Conservation (phyloP, 1,284 basidiomycete genomes). For the Neolentinus lepideus region DNA sequence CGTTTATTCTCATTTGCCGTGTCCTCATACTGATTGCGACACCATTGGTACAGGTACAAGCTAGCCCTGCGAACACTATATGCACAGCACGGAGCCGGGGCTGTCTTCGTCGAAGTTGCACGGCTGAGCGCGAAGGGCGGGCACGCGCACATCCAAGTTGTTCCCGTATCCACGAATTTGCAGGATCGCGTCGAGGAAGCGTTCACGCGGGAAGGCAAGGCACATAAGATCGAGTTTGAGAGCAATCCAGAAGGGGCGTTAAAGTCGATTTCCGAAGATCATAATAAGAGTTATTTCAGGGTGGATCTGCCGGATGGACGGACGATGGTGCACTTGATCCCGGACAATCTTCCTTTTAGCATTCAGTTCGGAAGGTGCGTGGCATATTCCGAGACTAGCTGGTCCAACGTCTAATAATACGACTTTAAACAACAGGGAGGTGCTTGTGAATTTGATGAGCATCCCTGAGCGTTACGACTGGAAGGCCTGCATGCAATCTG, state of each 20-base stretch:
- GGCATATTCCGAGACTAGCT: slow-evolving; percentile 8
- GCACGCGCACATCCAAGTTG: slow-evolving; percentile 86
- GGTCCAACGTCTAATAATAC: too few relatives aligned
- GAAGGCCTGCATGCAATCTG: slow-evolving; percentile 78
- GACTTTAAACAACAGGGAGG: too few relatives aligned
- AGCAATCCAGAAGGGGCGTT: slow-evolving; percentile 60
- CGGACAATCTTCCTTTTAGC: slow-evolving; percentile 71
- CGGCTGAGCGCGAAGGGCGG: slow-evolving; percentile 81
- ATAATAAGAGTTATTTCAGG: slow-evolving; percentile 74
- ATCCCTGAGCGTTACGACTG: slow-evolving; percentile 80
- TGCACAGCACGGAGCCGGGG: slow-evolving; percentile 57
- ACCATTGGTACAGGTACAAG: slow-evolving; percentile 57
- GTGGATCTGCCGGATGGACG: slow-evolving; percentile 86
- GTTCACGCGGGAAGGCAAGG: slow-evolving; percentile 63
- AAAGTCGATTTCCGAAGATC: slow-evolving; percentile 37
- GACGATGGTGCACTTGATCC: slow-evolving; percentile 80
- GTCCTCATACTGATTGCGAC: not conserved
- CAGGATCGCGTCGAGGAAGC: slow-evolving; percentile 57
- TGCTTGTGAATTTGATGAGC: slow-evolving; percentile 67
- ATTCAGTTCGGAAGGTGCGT: slow-evolving; percentile 89
- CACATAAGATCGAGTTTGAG: slow-evolving; percentile 59
- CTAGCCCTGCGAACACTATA: slow-evolving; percentile 67
- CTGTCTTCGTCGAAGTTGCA: slow-evolving; percentile 86
- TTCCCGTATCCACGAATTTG: slow-evolving; percentile 69
- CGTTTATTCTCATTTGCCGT: slow-evolving; percentile 7